A percentile compares a stretch with the other conserved stretches of the same genome.
Conservation (phyloP, 352 stramenopile genomes). For the Pseudoperonospora humuli region DNA sequence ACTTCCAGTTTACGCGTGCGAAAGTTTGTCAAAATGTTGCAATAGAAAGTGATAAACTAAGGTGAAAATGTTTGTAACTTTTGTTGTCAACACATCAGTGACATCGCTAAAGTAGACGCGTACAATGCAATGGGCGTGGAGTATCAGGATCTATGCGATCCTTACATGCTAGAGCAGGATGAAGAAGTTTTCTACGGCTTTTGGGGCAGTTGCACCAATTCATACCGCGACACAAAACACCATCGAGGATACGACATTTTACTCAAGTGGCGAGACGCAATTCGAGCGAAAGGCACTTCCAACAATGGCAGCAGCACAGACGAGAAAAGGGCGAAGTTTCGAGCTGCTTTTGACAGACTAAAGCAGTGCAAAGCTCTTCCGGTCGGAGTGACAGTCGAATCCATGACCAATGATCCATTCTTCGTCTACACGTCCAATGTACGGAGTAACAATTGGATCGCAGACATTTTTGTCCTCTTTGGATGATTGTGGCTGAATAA, state of each 20-base stretch:
- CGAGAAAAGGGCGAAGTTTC: constrained; percentile 21
- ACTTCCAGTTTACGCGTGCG: constrained; percentile 83
- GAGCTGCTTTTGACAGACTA: constrained; percentile 32
- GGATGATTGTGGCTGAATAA: background rate
- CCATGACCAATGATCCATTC: constrained; percentile 60
- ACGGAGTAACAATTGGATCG: background rate
- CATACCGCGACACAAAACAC: constrained; percentile 70
- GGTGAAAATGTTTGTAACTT: constrained; percentile 3
- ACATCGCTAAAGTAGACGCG: constrained; percentile 77
- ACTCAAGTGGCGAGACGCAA: constrained; percentile 38
- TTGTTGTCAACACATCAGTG: constrained; percentile 20
- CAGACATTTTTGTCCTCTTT: background rate
- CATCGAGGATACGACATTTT: constrained; percentile 76
- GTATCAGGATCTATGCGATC: constrained; percentile 87
- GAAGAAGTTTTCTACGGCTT: constrained; percentile 88
- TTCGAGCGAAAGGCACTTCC: constrained; percentile 14
- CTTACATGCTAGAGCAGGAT: constrained; percentile 75
- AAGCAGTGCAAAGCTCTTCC: constrained; percentile 27
- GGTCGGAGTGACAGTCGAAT: constrained; percentile 12
- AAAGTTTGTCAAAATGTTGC: background rate
- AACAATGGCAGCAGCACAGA: constrained; percentile 6
- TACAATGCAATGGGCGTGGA: constrained; percentile 76
- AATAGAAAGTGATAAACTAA: constrained; percentile 1
- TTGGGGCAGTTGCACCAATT: constrained; percentile 85
- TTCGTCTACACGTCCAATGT: constrained; percentile 92